Base-by-base conservation (phyloP, 2,329 filamentous ascomycete species). In the Fusarium kyushuense region DNA sequence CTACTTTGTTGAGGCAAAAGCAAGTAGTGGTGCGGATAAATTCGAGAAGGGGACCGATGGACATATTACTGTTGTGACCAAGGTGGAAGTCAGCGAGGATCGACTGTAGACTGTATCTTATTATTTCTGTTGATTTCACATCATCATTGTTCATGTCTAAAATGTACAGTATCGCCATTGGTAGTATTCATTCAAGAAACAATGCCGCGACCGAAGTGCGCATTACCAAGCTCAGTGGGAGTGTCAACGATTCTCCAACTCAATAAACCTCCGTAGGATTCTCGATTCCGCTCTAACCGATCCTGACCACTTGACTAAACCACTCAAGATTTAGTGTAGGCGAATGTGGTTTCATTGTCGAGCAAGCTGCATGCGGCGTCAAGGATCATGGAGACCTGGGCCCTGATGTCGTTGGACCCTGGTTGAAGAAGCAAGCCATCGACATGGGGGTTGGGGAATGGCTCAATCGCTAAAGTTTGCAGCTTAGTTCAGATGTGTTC, bases 31-130 rank as follows among this genome's bases (percentile, higher is more conserved):
- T 14, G 10, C 2, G 12, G 41, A 48, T 14, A 29, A 47, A 4
- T 32, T 42, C 11, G 51, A 57, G 19, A 48, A 59, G 14, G 32
- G 43, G 10, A 23, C 19, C 1, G 60, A 58, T 7, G 71, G 75
- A 7, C 69, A 70, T 6, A 77, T 76, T 29, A 71, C 61, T 47
- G 75, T 77, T 12, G 64, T 74, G 4, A 76, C 70, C 0, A 73
- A 74, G 45, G 75, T 77, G 38, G 73, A 76, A 23, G 58, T 77
- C 8, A 74, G 67, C 3, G 47, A 49, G 23, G 47, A 25, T 2
- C 13, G 47, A 27, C 17, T 49, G 11, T 49, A 49, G 13, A 9
- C 2, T 38, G 13, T 19, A 38, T 38, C 6, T 25, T 11, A 25
- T 25, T 42, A 11, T 16, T 16, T 25, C 14, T 25, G 1, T 42